phyloP scores from a whole-genome alignment of 2,329 filamentous ascomycete species.

The Beauveria scarabaeidicola region DNA sequence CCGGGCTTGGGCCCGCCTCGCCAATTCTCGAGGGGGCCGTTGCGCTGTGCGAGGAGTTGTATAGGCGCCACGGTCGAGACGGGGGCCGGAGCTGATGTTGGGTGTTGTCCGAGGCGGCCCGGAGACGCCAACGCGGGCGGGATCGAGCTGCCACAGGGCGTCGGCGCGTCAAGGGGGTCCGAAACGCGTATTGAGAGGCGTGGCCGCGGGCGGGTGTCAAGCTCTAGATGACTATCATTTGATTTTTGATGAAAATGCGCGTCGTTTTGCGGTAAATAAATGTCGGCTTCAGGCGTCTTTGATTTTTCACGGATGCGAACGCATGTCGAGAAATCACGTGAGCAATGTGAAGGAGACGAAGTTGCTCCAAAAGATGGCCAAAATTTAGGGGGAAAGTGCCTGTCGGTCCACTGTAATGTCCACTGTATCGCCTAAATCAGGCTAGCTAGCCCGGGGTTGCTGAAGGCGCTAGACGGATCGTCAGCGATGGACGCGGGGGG shows the following conservation, averaged over 20 bases:
- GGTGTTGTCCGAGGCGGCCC: background rate
- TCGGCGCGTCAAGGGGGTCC: background rate
- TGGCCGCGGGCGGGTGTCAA: background rate
- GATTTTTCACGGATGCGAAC: constrained; percentile 5
- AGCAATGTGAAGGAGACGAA: background rate
- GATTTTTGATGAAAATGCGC: background rate
- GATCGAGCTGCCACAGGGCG: background rate
- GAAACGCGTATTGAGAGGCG: constrained; percentile 4
- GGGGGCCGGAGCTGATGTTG: background rate
- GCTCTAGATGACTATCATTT: constrained; percentile 1
- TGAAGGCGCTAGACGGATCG: constrained; percentile 2
- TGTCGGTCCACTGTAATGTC: background rate
- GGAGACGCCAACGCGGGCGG: background rate
- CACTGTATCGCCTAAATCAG: background rate
- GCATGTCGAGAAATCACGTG: constrained; percentile 6
- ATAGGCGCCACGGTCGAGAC: constrained; percentile 43
- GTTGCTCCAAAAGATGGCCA: background rate
- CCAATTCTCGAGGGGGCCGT: constrained; percentile 47
- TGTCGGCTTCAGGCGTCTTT: background rate
- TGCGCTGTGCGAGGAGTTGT: constrained; percentile 43
- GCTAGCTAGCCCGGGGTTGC: background rate
- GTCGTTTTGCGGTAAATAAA: background rate
- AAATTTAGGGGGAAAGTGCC: background rate
- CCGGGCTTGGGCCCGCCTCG: constrained; percentile 43
- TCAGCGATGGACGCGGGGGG: background rate